Conservation (phyloP, 208 protist genomes). For the Acanthamoeba royreba region DNA sequence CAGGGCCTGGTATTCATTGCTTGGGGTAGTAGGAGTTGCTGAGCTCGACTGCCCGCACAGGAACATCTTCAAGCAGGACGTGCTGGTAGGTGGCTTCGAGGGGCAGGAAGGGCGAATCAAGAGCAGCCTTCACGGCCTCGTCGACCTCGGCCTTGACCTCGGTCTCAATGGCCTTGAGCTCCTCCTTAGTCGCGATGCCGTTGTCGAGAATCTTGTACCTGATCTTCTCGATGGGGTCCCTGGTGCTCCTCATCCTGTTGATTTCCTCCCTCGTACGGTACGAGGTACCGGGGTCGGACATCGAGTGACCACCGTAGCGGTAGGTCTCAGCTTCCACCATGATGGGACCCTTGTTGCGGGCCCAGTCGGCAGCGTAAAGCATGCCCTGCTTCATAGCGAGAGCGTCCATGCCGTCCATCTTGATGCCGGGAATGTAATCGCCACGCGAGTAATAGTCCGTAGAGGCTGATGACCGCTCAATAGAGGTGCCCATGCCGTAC, state of each 20-base stretch:
- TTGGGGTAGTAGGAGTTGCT: background rate
- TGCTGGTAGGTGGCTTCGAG: conserved; percentile 68
- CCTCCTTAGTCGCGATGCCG: conserved; percentile 90
- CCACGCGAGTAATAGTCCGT: conserved; percentile 95
- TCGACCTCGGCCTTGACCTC: conserved; percentile 90
- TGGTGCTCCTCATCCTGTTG: conserved; percentile 85
- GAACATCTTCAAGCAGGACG: background rate
- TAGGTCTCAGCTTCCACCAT: conserved; percentile 95
- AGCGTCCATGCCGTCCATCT: conserved; percentile 96
- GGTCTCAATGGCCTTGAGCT: conserved; percentile 91
- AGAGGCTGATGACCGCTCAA: conserved; percentile 86
- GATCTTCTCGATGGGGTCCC: conserved; percentile 90
- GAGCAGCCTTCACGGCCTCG: conserved; percentile 86
- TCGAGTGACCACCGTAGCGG: conserved; percentile 91
- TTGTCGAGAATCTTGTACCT: conserved; percentile 83
- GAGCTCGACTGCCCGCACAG: conserved; percentile 41
- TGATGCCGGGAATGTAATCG: conserved; percentile 94
- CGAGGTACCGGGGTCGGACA: conserved; percentile 96
- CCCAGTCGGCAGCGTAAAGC: conserved; percentile 71
- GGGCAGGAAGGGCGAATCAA: conserved; percentile 79
- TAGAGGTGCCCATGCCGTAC: conserved; percentile 97
- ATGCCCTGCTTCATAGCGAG: conserved; percentile 92
- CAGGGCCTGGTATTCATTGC: background rate
- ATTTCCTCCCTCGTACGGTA: conserved; percentile 96
- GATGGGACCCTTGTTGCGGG: conserved; percentile 78